phyloP scores from a whole-genome alignment of 306 rosid species.

The Lotus japonicus region DNA sequence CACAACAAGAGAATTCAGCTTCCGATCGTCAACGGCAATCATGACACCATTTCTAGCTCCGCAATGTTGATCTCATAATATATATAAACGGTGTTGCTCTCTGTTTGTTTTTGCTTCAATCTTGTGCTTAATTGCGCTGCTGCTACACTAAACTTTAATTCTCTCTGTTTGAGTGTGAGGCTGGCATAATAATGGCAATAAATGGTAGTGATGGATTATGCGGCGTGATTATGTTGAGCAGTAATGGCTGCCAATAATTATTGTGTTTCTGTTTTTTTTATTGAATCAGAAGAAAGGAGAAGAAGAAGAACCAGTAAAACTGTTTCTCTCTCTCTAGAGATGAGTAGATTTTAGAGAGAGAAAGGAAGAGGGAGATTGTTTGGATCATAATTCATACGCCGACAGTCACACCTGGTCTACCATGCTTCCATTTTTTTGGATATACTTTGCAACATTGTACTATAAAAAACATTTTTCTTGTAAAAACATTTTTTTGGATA shows the following conservation, averaged over 20 bases:
- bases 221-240: neutral
- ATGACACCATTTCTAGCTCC: neutral
- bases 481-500: too few relatives aligned
- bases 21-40: neutral
- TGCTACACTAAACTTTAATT: neutral
- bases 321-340: neutral
- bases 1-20: neutral
- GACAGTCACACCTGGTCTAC: constrained; percentile 20
- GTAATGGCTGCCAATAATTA: constrained; percentile 18
- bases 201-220: neutral
- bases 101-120: neutral
- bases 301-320: neutral
- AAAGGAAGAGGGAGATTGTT: neutral
- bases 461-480: too few relatives aligned
- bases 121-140: neutral
- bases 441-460: too few relatives aligned
- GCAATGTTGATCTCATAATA: too few relatives aligned
- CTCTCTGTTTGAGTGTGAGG: too few relatives aligned
- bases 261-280: neutral
- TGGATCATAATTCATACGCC: neutral
- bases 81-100: neutral
- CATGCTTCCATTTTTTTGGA: neutral
- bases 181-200: neutral
- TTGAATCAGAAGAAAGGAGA: neutral
- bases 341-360: neutral